Evolutionary conservation across 1,139 yeast species (phyloP), one percentile per base, ranked within the genome.

Genomic region (Lodderomyces orthopsilosis): DNA sequence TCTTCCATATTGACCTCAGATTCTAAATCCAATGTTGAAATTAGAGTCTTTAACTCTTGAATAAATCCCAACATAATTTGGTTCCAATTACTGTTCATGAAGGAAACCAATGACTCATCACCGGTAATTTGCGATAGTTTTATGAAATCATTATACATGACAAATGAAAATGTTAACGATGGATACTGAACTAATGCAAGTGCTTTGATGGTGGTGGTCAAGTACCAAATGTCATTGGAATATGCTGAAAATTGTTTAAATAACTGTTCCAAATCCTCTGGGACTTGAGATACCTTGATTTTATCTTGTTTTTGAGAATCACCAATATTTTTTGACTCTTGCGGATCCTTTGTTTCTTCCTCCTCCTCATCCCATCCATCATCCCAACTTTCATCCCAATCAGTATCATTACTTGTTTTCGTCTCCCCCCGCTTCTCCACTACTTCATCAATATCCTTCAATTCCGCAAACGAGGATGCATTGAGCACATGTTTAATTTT

Each of bases 151-250:
- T 72, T 72, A 45, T 55, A 62, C 23, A 68, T 51, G 18, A 70
- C 45, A 41, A 66, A 70, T 28, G 75, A 70, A 27, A 60, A 50
- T 4, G 60, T 51, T 2, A 62, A 42, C 0, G 59, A 46, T 0
- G 77, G 75, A 49, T 73, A 72, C 5, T 60, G 54, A 4, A 63
- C 52, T 7, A 62, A 49, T 12, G 73, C 55, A 34, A 72, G 50
- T 3, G 76, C 61, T 28, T 63, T 54, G 6, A 70, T 59, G 1
- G 68, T 52, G 3, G 63, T 55, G 0, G 60, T 46, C 15, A 63
- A 46, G 23, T 49, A 47, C 1, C 35, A 27, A 23, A 40, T n/a
- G 26, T 46, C 44, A 38, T 53, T 30, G 6, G 41, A 50, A 18
- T 51, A 49, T 12, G 45, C 46, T 27, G 49, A 51, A 44, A 54